Conservation (phyloP, 1,284 basidiomycete species). For the Gymnopus androsaceus region DNA sequence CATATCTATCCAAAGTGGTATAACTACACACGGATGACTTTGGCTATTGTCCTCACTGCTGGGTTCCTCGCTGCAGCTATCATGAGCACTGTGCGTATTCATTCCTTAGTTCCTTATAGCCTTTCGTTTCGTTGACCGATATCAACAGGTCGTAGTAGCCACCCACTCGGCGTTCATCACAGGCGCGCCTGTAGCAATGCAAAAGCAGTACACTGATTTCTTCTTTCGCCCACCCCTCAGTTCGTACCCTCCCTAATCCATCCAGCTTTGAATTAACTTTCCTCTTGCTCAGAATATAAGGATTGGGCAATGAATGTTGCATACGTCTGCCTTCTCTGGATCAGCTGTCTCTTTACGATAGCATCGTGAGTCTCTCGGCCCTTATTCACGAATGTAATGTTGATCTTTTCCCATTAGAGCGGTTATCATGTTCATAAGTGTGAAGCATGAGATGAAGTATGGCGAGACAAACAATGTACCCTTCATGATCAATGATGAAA, state of each 20-base stretch:
- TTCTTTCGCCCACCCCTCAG: slow-evolving; percentile 30
- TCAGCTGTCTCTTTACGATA: slow-evolving; percentile 25
- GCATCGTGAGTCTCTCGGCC: slow-evolving; percentile 20
- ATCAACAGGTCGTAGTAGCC: slow-evolving; percentile 28
- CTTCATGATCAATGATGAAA: background rate
- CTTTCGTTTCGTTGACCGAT: background rate
- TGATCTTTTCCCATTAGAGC: slow-evolving; percentile 13
- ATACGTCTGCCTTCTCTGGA: slow-evolving; percentile 32
- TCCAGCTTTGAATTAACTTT: background rate
- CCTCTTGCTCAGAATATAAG: slow-evolving; percentile 24
- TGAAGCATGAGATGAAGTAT: slow-evolving; percentile 15
- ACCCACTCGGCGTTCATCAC: slow-evolving; percentile 23
- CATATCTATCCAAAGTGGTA: slow-evolving; percentile 33
- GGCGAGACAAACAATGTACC: no score
- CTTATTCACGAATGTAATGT: background rate
- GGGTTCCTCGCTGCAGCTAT: slow-evolving; percentile 29
- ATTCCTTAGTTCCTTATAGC: background rate
- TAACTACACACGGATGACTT: slow-evolving; percentile 20
- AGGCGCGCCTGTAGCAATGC: slow-evolving; percentile 22
- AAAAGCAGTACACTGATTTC: slow-evolving; percentile 17
- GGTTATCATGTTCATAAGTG: slow-evolving; percentile 16
- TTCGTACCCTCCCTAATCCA: slow-evolving; percentile 15
- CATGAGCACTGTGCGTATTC: slow-evolving; percentile 29
- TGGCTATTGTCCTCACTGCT: slow-evolving; percentile 25
- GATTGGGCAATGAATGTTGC: slow-evolving; percentile 30